Base-by-base conservation (phyloP, 345 rosid species). In the Gossypium arboreum region DNA sequence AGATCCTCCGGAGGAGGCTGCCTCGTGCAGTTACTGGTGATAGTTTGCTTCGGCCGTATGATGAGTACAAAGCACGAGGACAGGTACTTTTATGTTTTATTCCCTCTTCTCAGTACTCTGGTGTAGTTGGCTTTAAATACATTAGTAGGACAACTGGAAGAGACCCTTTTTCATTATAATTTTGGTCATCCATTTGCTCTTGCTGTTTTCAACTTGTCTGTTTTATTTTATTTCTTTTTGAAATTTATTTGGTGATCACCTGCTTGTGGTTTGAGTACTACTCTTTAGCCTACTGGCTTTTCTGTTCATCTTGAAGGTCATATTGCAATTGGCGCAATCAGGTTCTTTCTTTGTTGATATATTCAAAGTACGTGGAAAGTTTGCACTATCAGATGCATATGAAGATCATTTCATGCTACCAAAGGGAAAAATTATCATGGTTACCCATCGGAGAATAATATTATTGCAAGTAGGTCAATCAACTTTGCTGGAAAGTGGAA, bases 291-390 rank as follows among this genome's bases (percentile, higher is more conserved):
- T 69, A 8, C 72, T 50, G 7, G 7, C 45, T 61, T 3, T 72
- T 72, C 17, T 73, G 73, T 80, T 76, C 59, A 48, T 78, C 76
- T 16, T 87, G 82, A 80, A 93, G 98, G 91, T 91, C 65, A 90
- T 93, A 73, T 82, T 95, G 85, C 99, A 95, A 82, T 86, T 95
- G 86, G 97, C 98, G 64, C 94, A 96, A 84, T 93, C 97, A 13
- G 97, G 93, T 60, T 96, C 99, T 50, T 89, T 90, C 85, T 89
- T 95, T 34, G 99, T 93, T 73, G 98, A 96, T 85, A 85, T 95
- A 55, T 95, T 95, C 77, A 96, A 93, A 89, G 92, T 90, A n/a
- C 97, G 98, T 20, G 99, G 97, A 70, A 93, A 95, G 81, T 92
- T 95, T 85, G 99, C 99, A 77, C 81, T 91, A 60, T 83, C 99